Evolutionary conservation across 2,329 filamentous ascomycete genomes (phyloP).

Genomic region (Simplicillium sp.): DNA sequence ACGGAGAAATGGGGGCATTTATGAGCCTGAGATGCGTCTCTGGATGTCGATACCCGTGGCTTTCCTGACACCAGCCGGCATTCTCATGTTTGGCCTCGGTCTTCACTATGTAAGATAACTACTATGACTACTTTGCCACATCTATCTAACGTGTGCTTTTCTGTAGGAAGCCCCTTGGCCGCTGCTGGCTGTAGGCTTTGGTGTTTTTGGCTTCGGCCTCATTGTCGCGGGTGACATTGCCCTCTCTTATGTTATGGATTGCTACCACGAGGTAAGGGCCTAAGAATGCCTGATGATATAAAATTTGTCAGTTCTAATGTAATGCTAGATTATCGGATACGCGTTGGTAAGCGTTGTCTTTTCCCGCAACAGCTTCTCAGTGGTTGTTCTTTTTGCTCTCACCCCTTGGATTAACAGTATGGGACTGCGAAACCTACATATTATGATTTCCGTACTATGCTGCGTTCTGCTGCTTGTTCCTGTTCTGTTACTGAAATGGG

Average conservation of each 20-base stretch:
- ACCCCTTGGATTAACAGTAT: slow-evolving; percentile 13
- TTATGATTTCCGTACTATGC: slow-evolving; percentile 6
- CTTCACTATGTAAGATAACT: slow-evolving; percentile 16
- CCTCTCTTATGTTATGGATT: slow-evolving; percentile 23
- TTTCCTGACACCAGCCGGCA: slow-evolving; percentile 17
- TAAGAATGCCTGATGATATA: too few relatives aligned
- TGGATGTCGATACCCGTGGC: slow-evolving; percentile 17
- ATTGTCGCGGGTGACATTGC: slow-evolving; percentile 22
- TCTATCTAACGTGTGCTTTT: neutral
- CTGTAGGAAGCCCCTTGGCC: slow-evolving; percentile 27
- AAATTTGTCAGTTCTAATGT: neutral
- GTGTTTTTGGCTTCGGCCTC: slow-evolving; percentile 25
- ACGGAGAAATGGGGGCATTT: slow-evolving; percentile 25
- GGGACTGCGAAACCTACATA: slow-evolving; percentile 11
- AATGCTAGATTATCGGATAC: slow-evolving; percentile 12
- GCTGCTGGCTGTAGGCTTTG: slow-evolving; percentile 21
- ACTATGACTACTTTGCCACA: neutral
- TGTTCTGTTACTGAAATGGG: slow-evolving; percentile 12
- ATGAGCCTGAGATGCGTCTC: slow-evolving; percentile 32
- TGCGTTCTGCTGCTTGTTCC: slow-evolving; percentile 10
- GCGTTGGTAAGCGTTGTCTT: slow-evolving; percentile 13
- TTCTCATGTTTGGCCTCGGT: slow-evolving; percentile 25
- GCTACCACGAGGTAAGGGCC: slow-evolving; percentile 25
- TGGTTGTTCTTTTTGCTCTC: slow-evolving; percentile 11
- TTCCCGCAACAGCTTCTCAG: slow-evolving; percentile 12